Conservation (phyloP, 2,329 filamentous ascomycete genomes). For the Monilinia polystroma region DNA sequence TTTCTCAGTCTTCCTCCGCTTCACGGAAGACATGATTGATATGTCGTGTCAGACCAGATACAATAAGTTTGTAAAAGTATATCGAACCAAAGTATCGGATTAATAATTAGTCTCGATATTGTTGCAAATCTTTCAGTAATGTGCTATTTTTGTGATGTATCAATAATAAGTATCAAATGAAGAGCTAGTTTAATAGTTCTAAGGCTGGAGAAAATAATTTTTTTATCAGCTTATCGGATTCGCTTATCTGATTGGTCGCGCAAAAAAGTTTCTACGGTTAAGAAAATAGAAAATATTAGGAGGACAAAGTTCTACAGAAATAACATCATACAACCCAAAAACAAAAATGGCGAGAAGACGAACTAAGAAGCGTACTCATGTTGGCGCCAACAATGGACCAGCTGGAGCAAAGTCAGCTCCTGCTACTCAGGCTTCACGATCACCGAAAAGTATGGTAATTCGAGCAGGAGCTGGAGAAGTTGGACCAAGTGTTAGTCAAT, state of each 20-base stretch:
- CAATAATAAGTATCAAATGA: no score
- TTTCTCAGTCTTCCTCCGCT: slow-evolving; percentile 38
- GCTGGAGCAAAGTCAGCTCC: slow-evolving; percentile 52
- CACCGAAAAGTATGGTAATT: slow-evolving; percentile 97
- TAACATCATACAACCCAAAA: slow-evolving; percentile 27
- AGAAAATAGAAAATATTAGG: slow-evolving; percentile 20
- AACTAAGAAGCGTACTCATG: slow-evolving; percentile 86
- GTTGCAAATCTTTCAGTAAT: background rate
- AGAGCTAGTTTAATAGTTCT: background rate
- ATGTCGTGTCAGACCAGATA: background rate
- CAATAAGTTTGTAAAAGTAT: background rate
- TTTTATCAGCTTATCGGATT: slow-evolving; percentile 40
- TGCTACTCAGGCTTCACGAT: slow-evolving; percentile 57
- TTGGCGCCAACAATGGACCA: slow-evolving; percentile 58
- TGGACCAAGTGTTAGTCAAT: slow-evolving; percentile 83
- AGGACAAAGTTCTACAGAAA: slow-evolving; percentile 10
- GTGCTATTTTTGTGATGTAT: background rate
- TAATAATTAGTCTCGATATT: background rate
- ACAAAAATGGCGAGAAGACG: slow-evolving; percentile 72
- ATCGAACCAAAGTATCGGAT: background rate
- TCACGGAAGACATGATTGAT: slow-evolving; percentile 38
- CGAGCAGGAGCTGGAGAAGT: slow-evolving; percentile 93
- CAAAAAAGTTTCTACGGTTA: slow-evolving; percentile 29
- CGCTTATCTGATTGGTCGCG: slow-evolving; percentile 34
- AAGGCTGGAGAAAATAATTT: slow-evolving; percentile 30